Evolutionary conservation across 768 basidiomycete species (phyloP).

Genomic region (Phylloporus arenicola): DNA sequence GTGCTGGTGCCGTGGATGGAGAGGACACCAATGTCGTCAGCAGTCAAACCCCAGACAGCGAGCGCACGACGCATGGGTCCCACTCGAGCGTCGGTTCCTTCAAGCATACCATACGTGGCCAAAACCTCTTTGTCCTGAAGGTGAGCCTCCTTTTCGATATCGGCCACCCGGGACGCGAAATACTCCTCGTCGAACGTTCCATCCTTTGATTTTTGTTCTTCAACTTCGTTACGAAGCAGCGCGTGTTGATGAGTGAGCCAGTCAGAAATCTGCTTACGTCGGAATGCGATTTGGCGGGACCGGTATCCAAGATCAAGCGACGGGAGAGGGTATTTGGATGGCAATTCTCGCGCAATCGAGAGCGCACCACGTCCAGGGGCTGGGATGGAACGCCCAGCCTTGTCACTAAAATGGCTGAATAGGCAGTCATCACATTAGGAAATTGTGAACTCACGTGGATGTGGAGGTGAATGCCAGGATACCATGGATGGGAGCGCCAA

Average conservation of each 20-base stretch:
- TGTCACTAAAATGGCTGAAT: slow-evolving; percentile 58
- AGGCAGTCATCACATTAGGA: background rate
- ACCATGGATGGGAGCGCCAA: slow-evolving; percentile 90
- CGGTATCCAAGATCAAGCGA: slow-evolving; percentile 86
- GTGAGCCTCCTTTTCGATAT: slow-evolving; percentile 85
- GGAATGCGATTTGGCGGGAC: slow-evolving; percentile 90
- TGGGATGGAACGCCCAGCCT: slow-evolving; percentile 96
- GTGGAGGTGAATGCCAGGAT: slow-evolving; percentile 95
- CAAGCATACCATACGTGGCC: slow-evolving; percentile 93
- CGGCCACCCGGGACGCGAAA: slow-evolving; percentile 67
- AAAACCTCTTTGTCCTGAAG: slow-evolving; percentile 91
- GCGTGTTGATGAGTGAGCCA: slow-evolving; percentile 90
- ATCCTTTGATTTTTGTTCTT: slow-evolving; percentile 50
- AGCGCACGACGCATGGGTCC: slow-evolving; percentile 92
- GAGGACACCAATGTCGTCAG: slow-evolving; percentile 87
- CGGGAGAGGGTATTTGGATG: slow-evolving; percentile 70
- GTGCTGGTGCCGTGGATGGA: slow-evolving; percentile 91
- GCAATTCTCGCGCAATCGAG: slow-evolving; percentile 79
- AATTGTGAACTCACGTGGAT: slow-evolving; percentile 63
- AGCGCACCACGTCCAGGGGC: slow-evolving; percentile 95
- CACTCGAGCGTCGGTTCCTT: slow-evolving; percentile 78
- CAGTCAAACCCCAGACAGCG: slow-evolving; percentile 92
- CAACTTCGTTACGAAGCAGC: slow-evolving; percentile 76
- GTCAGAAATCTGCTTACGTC: slow-evolving; percentile 88
- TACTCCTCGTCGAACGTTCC: slow-evolving; percentile 58